Evolutionary conservation across 169 alveolate genomes (phyloP), one percentile per base, ranked within the genome.

Genomic region (Cryptosporidium felis): DNA sequence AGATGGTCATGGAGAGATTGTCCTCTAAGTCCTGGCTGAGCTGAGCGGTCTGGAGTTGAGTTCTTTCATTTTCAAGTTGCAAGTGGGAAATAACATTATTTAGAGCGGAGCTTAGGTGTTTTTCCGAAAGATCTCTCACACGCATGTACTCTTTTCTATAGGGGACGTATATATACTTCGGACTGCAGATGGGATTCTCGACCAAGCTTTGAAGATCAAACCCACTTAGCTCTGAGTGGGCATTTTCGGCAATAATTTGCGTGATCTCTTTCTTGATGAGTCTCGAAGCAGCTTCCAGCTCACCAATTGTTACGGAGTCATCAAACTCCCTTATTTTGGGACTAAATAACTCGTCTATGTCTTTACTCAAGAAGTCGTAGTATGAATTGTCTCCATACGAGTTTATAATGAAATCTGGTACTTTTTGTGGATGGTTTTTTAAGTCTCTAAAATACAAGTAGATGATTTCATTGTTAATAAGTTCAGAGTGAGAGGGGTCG

Each of bases 151-250:
- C 30, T 32, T 89, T 89, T 44, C 74, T 74, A 40, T 63, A 80
- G 3, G 92, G 92, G 18, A 61, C 81, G 46, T 65, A 89, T 18
- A 89, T 62, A 18, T 74, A 74, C 42, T 74, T 74, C 3, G 85
- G 85, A 74, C 56, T 16, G 14, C 56, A 74, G 5, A 74, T 23
- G 0, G 65, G 34, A 34, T 74, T 74, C 38, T 41, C 18, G 38
- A 74, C 16, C 3, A 21, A 1, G 5, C 42, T 60, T 23, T 30
- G 44, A 38, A 36, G 32, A 32, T 53, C 44, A 12, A 16, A 32
- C 12, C 23, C 42, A 8, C 21, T 10, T 10, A 18, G 28, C 12
- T 5, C 6, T 9, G n/a, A n/a, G 23, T 32, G 36, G 18, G n/a
- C 9, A 6, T 34, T 18, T 9, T 65, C 63, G 12, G 41, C 1